Evolutionary conservation across 805 yeast genomes (phyloP), one percentile per base, ranked within the genome.

Genomic region (Schizosaccharomyces japonicus): DNA sequence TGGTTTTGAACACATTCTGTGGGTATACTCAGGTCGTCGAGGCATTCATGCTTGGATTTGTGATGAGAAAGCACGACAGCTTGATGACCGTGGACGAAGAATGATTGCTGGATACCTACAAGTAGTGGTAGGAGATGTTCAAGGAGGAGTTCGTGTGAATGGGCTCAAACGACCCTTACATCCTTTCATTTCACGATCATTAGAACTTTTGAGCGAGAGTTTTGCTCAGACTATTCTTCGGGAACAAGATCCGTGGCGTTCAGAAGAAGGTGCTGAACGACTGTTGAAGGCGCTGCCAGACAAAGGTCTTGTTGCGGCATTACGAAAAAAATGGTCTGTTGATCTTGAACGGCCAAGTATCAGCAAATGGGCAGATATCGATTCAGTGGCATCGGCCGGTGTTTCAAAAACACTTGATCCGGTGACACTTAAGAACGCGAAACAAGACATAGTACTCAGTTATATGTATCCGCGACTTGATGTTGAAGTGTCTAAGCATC

Each of bases 31-130:
- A 0, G 98, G 98, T 44, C 79, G 98, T 68, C 80, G 98, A 71
- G 98, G 98, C 61, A 94, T 92, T 13, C 98, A 90, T 68, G 92
- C 96, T 57, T 90, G 98, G 98, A 70, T 90, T 23, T 80, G 94
- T 61, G 98, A 90, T 59, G 63, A 70, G 49, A 66, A 85, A 45
- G 95, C 95, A 1, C 66, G 95, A 49, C 56, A 60, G 1, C 61
- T 90, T 51, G 79, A 73, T 52, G 96, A 90, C 59, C 56, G 66
- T 4, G 72, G 74, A 51, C 72, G 98, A 56, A 69, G 78, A 55
- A 75, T 93, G 2, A 71, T 90, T 10, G 77, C 85, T 29, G 85
- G 81, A 53, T 90, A 90, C 59, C 60, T 90, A 59, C 87, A 82
- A 54, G 77, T 85, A 1, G 65, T 81, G 48, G 54, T 55, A 15